These are phyloP conservation scores for Phialophora chinensis DNA, from an alignment of 2,329 filamentous ascomycete species.

Conservation along the genomic window DNA sequence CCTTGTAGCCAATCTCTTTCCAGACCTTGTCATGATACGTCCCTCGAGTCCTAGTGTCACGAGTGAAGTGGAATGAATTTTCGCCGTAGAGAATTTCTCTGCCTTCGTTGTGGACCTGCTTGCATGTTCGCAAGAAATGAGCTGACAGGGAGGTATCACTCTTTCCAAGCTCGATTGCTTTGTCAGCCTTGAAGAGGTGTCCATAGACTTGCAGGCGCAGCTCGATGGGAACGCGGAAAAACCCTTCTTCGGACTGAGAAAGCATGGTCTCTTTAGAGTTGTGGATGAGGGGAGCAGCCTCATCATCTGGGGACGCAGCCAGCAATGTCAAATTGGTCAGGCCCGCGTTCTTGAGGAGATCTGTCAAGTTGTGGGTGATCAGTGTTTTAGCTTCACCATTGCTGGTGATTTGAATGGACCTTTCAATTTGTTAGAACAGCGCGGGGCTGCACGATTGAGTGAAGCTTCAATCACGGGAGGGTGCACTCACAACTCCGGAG, in stretches of 20 bases:
- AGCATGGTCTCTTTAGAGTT: not conserved
- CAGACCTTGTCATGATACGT: conserved; percentile 50
- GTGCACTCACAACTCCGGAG: conserved; percentile 3
- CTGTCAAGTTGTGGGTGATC: not conserved
- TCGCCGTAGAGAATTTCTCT: conserved; percentile 57
- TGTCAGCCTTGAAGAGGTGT: conserved; percentile 47
- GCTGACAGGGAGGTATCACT: conserved; percentile 50
- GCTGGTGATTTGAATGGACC: not conserved
- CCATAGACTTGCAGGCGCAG: conserved; percentile 57
- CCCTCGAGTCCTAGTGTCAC: conserved; percentile 45
- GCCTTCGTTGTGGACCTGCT: conserved; percentile 53
- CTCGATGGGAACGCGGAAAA: conserved; percentile 42
- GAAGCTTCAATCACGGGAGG: not conserved
- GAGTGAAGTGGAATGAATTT: conserved; percentile 55
- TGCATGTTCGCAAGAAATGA: conserved; percentile 55
- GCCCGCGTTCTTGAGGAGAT: not conserved
- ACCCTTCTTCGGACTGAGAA: not conserved
- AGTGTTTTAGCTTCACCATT: not conserved
- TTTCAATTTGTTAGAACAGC: not conserved
- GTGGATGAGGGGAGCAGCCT: not conserved
- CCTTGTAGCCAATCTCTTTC: conserved; percentile 56
- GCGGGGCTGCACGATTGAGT: not conserved
- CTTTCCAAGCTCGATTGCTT: conserved; percentile 46
- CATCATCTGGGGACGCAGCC: not conserved
- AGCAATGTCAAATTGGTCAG: not conserved